Conservation (phyloP, 2,329 filamentous ascomycete genomes). For the Aspergillus eucalypticola region DNA sequence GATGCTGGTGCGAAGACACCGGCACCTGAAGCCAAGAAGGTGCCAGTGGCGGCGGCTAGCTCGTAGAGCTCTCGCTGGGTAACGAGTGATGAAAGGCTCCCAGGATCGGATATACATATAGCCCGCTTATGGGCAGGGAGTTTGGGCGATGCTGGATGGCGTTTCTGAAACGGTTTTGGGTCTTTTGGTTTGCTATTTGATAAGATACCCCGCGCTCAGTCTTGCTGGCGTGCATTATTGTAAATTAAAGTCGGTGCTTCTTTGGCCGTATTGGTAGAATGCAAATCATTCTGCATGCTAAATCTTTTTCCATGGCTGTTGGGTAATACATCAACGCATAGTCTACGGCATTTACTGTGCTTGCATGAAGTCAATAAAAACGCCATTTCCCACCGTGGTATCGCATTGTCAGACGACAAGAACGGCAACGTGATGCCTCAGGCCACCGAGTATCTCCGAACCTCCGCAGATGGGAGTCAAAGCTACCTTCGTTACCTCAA, state of each 20-base stretch:
- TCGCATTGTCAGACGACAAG: not conserved
- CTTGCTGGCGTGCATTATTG: constrained; percentile 1
- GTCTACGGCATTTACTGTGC: not conserved
- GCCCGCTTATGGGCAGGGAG: not conserved
- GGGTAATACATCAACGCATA: not conserved
- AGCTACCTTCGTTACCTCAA: constrained; percentile 2
- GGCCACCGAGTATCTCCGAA: constrained; percentile 15
- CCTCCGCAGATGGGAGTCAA: constrained; percentile 4
- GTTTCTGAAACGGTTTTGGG: not conserved
- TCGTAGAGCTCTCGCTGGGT: not conserved
- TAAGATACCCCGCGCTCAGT: constrained; percentile 32
- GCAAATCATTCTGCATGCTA: not conserved
- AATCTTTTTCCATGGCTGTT: not conserved
- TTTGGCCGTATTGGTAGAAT: not conserved
- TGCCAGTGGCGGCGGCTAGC: constrained; percentile 22
- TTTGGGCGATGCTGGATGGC: constrained; percentile 11
- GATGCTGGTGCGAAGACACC: constrained; percentile 29
- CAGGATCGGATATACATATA: not conserved
- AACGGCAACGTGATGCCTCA: constrained; percentile 24
- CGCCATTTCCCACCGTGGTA: no score
- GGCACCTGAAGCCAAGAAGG: constrained; percentile 23
- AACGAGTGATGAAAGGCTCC: not conserved
- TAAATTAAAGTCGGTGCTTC: not conserved
- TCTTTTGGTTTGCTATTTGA: constrained; percentile 23
- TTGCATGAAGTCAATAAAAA: no score